These are phyloP conservation scores for Pseudocercospora vitis DNA, from an alignment of 2,329 filamentous ascomycete genomes.

Conservation along the genomic window DNA sequence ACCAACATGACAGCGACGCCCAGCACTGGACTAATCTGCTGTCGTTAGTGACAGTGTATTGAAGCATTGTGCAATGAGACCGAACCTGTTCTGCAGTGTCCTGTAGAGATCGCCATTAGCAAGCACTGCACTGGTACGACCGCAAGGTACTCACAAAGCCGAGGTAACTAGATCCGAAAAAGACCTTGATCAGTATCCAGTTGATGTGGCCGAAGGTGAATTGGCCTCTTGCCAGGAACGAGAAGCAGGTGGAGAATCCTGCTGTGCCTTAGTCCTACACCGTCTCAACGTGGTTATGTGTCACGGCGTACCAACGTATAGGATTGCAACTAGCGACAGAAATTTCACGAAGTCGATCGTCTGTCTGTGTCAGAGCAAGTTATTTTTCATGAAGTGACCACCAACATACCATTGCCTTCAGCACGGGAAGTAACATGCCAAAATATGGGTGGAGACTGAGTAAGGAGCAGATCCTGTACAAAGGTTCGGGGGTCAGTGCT, in stretches of 20 bases:
- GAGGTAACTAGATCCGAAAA: constrained; percentile 73
- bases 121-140: not conserved
- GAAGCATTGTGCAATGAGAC: constrained; percentile 14
- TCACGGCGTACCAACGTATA: constrained; percentile 66
- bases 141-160: constrained; percentile 62
- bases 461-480: constrained; percentile 72
- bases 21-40: constrained; percentile 49
- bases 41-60: constrained; percentile 19
- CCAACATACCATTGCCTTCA: constrained; percentile 76
- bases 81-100: constrained; percentile 51
- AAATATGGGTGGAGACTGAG: constrained; percentile 87
- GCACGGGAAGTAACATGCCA: constrained; percentile 82
- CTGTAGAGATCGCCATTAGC: constrained; percentile 30
- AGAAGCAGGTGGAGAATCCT: constrained; percentile 86
- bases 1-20: constrained; percentile 61
- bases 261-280: constrained; percentile 10
- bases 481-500: too few relatives aligned
- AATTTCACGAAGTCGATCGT: constrained; percentile 88
- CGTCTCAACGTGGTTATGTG: not conserved
- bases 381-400: not conserved
- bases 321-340: constrained; percentile 70
- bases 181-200: constrained; percentile 61
- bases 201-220: constrained; percentile 69
- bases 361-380: constrained; percentile 37
- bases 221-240: constrained; percentile 69